Conservation (phyloP, 1,139 yeast species). For the Yamadazyma membranifaciens region DNA sequence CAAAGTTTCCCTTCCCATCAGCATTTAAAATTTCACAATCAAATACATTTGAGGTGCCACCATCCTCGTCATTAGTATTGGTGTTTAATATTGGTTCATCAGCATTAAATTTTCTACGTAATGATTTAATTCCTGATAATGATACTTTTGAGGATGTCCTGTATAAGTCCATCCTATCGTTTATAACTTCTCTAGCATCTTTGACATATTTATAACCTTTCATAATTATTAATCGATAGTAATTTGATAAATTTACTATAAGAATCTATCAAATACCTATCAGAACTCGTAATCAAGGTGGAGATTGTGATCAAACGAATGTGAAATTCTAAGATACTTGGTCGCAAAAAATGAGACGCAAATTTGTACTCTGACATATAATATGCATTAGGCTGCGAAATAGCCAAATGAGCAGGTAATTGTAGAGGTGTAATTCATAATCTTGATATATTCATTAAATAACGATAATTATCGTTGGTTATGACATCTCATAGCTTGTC, state of each 20-base stretch:
- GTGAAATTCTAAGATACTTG: not conserved
- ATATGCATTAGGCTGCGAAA: not conserved
- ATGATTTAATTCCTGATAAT: conserved; percentile 28
- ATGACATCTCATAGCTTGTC: not conserved
- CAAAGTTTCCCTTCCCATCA: conserved; percentile 53
- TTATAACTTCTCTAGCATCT: conserved; percentile 30
- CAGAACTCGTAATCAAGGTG: not conserved
- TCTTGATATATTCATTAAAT: no score
- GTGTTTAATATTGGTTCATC: conserved; percentile 20
- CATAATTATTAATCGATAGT: conserved; percentile 2
- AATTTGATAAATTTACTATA: not conserved
- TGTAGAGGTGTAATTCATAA: no score
- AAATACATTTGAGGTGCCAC: conserved; percentile 9
- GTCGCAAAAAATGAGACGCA: not conserved
- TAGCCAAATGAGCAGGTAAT: no score
- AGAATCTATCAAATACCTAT: no score
- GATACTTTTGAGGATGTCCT: conserved; percentile 25
- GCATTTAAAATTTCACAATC: conserved; percentile 34
- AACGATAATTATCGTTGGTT: no score
- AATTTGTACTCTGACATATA: no score
- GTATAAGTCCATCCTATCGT: conserved; percentile 32
- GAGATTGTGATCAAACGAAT: conserved; percentile 1
- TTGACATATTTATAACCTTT: conserved; percentile 18
- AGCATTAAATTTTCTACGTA: conserved; percentile 23
- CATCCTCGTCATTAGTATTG: conserved; percentile 3